These are phyloP conservation scores for Notholithocarpus densiflorus DNA, from an alignment of 306 rosid genomes.

Conservation along the genomic window DNA sequence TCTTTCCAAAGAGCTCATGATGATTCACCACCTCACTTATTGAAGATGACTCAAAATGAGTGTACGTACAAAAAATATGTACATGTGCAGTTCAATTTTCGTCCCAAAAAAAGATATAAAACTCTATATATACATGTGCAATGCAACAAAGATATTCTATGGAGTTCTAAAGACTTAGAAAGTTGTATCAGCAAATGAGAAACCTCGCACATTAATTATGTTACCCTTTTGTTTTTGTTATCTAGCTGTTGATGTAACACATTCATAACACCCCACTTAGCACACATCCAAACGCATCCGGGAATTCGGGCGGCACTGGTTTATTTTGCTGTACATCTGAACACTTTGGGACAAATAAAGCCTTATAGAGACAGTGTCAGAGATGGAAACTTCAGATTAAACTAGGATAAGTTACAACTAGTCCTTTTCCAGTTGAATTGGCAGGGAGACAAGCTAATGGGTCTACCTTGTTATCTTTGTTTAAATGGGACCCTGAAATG, in stretches of 20 bases:
- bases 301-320: slow-evolving; percentile 25
- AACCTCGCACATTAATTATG: not conserved
- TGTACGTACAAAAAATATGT: no score
- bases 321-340: not conserved
- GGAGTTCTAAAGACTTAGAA: not conserved
- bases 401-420: slow-evolving; percentile 20
- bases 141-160: not conserved
- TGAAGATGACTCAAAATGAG: no score
- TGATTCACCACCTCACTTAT: no score
- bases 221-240: not conserved
- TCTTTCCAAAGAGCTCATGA: no score
- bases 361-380: slow-evolving; percentile 45
- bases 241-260: not conserved
- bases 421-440: slow-evolving; percentile 40
- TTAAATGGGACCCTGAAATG: slow-evolving; percentile 14
- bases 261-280: not conserved
- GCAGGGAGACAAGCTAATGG: slow-evolving; percentile 38
- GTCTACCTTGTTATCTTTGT: slow-evolving; percentile 33
- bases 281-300: not conserved
- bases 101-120: no score
- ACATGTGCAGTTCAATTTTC: no score
- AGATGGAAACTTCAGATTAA: slow-evolving; percentile 21
- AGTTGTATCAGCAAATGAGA: not conserved
- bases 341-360: slow-evolving; percentile 24
- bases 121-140: no score